Evolutionary conservation across 176 grass and related monocot species (phyloP).

Genomic region (Oryza punctata): DNA sequence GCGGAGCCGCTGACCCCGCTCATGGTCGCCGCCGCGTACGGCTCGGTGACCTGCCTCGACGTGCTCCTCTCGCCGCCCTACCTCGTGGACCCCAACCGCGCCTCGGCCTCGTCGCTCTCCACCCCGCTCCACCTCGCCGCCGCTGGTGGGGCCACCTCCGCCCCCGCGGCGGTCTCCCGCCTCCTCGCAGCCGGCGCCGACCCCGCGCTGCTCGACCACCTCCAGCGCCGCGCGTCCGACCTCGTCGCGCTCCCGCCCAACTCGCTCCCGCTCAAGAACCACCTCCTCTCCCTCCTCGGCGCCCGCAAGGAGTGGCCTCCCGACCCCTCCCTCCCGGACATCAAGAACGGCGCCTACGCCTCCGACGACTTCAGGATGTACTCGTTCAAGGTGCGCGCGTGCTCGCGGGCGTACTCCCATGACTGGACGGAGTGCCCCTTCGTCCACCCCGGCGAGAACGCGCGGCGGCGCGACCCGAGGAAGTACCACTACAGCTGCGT

Average conservation of each 20-base stretch:
- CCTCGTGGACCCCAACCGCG: constrained; percentile 54
- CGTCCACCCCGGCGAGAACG: constrained; percentile 88
- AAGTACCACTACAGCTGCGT: constrained; percentile 89
- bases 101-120: constrained; percentile 40
- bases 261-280: constrained; percentile 41
- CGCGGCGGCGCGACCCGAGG: constrained; percentile 70
- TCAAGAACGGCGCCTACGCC: constrained; percentile 78
- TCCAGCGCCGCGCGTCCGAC: constrained; percentile 57
- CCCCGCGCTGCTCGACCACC: constrained; percentile 44
- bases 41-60: constrained; percentile 50
- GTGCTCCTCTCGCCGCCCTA: constrained; percentile 48
- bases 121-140: constrained; percentile 69
- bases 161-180: constrained; percentile 39
- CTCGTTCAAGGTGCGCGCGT: constrained; percentile 79
- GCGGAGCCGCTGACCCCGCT: constrained; percentile 58
- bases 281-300: constrained; percentile 51
- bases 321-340: constrained; percentile 75
- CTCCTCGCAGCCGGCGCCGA: constrained; percentile 65
- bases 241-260: constrained; percentile 40
- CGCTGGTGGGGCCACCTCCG: constrained; percentile 41
- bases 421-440: constrained; percentile 92
- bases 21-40: constrained; percentile 73
- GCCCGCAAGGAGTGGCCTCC: constrained; percentile 75
- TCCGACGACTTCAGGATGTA: constrained; percentile 87
- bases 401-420: constrained; percentile 79